Percentiles rank a stretch among this genome's conserved stretches.
Evolutionary conservation across 2,329 filamentous ascomycete species (phyloP).

Genomic region (Xylaria sp.): DNA sequence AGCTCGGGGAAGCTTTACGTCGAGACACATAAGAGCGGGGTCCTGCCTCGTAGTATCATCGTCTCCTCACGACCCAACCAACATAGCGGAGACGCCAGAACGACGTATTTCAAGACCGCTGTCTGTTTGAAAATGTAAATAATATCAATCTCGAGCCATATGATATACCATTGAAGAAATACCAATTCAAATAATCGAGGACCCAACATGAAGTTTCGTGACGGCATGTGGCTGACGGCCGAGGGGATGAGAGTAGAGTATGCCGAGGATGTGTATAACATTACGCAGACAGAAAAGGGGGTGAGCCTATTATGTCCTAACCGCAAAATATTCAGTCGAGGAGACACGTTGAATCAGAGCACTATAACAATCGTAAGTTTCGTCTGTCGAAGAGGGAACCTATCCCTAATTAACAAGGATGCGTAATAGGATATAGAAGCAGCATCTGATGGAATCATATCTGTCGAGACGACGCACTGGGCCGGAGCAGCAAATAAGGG

Average conservation of each 20-base stretch:
- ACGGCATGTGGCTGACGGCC: slow-evolving; percentile 71
- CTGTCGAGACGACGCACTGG: slow-evolving; percentile 64
- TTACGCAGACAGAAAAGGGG: slow-evolving; percentile 54
- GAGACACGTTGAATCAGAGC: slow-evolving; percentile 61
- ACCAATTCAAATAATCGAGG: neutral
- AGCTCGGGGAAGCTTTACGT: slow-evolving; percentile 26
- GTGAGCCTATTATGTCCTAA: slow-evolving; percentile 64
- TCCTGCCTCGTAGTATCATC: neutral
- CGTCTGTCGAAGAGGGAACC: neutral
- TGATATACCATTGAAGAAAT: neutral
- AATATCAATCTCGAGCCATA: neutral
- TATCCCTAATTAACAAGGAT: slow-evolving; percentile 15
- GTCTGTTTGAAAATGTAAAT: neutral
- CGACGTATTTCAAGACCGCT: slow-evolving; percentile 5
- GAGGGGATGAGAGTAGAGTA: slow-evolving; percentile 67
- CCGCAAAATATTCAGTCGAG: slow-evolving; percentile 57
- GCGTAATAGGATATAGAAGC: slow-evolving; percentile 57
- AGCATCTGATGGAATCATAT: slow-evolving; percentile 63
- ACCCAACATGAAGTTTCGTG: slow-evolving; percentile 62
- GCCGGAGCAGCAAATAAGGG: slow-evolving; percentile 56
- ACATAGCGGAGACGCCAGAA: neutral
- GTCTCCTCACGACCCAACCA: slow-evolving; percentile 19
- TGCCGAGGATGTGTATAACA: slow-evolving; percentile 66
- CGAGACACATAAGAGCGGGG: slow-evolving; percentile 24
- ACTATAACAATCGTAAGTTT: slow-evolving; percentile 58